A percentile compares a stretch with the other conserved stretches of the same genome.
These are phyloP conservation scores for Phytophthora pluvialis DNA, from an alignment of 352 stramenopile species.

Conservation along the genomic window DNA sequence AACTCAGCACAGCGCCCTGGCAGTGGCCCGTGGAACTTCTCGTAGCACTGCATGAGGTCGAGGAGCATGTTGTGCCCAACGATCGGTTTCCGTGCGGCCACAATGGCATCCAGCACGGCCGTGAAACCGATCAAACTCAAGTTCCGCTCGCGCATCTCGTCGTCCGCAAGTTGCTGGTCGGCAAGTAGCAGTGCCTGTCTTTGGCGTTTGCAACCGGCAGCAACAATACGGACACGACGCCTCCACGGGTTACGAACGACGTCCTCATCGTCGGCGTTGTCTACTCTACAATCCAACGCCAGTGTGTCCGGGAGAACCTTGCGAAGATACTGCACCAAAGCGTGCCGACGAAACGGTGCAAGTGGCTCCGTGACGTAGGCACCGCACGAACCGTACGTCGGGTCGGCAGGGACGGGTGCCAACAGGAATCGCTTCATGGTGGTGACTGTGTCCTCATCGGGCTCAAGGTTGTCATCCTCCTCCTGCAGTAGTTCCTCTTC, in stretches of 20 bases:
- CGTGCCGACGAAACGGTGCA: constrained; percentile 67
- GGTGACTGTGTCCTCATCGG: constrained; percentile 28
- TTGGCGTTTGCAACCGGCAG: constrained; percentile 30
- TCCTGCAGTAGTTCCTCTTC: constrained; percentile 19
- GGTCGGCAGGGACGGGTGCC: constrained; percentile 33
- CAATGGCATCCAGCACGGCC: constrained; percentile 61
- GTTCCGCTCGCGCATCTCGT: constrained; percentile 53
- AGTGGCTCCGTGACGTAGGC: constrained; percentile 65
- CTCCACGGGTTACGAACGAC: constrained; percentile 62
- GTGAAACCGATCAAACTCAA: constrained; percentile 72
- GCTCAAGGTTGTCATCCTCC: constrained; percentile 23
- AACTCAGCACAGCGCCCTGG: constrained; percentile 63
- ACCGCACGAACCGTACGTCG: constrained; percentile 29
- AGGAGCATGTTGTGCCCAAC: constrained; percentile 84
- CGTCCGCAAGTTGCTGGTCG: constrained; percentile 36
- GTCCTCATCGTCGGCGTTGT: constrained; percentile 58
- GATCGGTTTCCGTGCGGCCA: constrained; percentile 52
- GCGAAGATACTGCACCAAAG: constrained; percentile 57
- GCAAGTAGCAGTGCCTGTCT: constrained; percentile 40
- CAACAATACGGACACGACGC: constrained; percentile 63
- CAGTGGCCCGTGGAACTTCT: constrained; percentile 77
- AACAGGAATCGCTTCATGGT: constrained; percentile 52
- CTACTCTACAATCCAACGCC: constrained; percentile 67
- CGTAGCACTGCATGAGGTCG: constrained; percentile 83
- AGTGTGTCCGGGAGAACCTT: constrained; percentile 49